Conservation (phyloP, 805 yeast species). For the Pichia pseudocactophila region DNA sequence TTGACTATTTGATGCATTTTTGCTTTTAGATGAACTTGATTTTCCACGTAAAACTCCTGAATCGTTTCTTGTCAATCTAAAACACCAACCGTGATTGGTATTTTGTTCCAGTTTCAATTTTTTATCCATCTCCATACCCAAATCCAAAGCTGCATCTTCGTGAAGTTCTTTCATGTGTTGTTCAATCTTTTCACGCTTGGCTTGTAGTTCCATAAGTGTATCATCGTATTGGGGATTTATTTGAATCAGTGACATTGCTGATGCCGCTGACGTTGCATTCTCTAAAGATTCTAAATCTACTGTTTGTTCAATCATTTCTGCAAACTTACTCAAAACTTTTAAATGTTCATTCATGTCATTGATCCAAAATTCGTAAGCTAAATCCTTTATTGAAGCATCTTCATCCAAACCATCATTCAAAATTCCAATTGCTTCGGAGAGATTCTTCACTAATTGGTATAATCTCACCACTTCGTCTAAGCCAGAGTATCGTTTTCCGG, state of each 20-base stretch:
- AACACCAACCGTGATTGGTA: constrained; percentile 86
- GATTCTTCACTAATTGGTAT: constrained; percentile 64
- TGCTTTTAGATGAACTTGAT: constrained; percentile 5
- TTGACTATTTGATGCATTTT: constrained; percentile 28
- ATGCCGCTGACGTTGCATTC: constrained; percentile 47
- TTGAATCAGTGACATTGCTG: constrained; percentile 37
- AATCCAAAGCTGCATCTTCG: constrained; percentile 56
- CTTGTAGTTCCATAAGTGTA: constrained; percentile 51
- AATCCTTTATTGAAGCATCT: constrained; percentile 18
- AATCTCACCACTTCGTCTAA: constrained; percentile 85
- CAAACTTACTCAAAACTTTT: constrained; percentile 51
- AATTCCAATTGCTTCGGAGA: constrained; percentile 60
- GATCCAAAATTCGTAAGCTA: constrained; percentile 48
- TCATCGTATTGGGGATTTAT: constrained; percentile 89
- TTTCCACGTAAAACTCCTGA: constrained; percentile 64
- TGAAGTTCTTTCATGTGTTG: constrained; percentile 53
- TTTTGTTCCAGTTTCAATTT: constrained; percentile 86
- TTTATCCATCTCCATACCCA: constrained; percentile 76
- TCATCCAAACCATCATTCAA: constrained; percentile 36
- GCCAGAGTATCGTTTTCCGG: constrained; percentile 30
- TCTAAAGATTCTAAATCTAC: constrained; percentile 80
- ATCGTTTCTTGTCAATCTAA: constrained; percentile 85
- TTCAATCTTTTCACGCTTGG: constrained; percentile 45
- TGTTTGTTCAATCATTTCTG: constrained; percentile 86
- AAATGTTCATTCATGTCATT: constrained; percentile 43